Evolutionary conservation across 495 filamentous ascomycete species (phyloP), one percentile per base, ranked within the genome.

Genomic region (Aspergillus bertholletiae): DNA sequence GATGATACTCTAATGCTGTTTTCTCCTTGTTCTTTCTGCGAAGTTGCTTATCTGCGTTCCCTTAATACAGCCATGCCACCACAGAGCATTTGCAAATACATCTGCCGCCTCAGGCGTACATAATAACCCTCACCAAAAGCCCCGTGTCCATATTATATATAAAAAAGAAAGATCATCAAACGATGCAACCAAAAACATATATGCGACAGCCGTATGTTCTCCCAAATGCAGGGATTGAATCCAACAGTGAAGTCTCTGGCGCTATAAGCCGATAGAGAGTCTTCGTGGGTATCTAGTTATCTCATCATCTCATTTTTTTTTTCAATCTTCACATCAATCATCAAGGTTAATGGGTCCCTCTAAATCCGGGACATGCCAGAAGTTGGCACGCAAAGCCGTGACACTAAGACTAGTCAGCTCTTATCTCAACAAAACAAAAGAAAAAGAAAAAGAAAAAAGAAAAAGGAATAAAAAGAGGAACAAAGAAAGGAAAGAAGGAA

Each of bases 381-480:
- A 97, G 66, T 96, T 96, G 23, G 93, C 92, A 60, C 88, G 85
- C 52, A 97, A 77, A 20, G 93, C 90, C 37, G 94, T 96, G 43
- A 98, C 81, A 76, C 91, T 96, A 43, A 7, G 39, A 21, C 9
- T 9, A 43, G 17, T 43, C 6, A 22, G 17, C 20, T 43, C 1
- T 43, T 22, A 12, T 7, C 1, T 15, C 1, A 21, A 20, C 2
- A 40, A 18, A 40, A 40, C 20, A 37, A 7, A 28, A 28, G 26
- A 28, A 5, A 28, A 34, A 7, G 22, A 7, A 20, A 32, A 17
- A 49, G 30, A 41, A 32, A 26, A 27, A 26, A 32, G 26, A 18
- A 37, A 12, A n/a, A n/a, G n/a, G n/a, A 37, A 37, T n/a, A n/a
- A 53, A 22, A 51, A 28, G 49, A 17, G 18, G 9, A 43, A 39